These are phyloP conservation scores for Globisporangium paddicum DNA, from an alignment of 352 stramenopile genomes.

Conservation along the genomic window DNA sequence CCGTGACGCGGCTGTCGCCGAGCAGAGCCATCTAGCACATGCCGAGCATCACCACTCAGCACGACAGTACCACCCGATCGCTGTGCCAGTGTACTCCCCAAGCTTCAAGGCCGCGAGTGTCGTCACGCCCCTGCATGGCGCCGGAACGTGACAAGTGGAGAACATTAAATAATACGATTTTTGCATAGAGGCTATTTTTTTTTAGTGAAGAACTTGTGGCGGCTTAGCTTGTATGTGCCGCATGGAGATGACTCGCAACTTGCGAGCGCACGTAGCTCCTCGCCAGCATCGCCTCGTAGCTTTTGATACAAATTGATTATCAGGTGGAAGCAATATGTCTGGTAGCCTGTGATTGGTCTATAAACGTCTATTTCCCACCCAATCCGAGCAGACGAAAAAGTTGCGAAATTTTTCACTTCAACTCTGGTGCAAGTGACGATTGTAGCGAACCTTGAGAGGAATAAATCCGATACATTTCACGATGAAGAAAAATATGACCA, in stretches of 20 bases:
- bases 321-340: background rate
- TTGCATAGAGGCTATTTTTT: no score
- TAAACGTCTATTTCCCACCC: background rate
- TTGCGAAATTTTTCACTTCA: background rate
- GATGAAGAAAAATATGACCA: background rate
- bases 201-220: no score
- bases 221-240: no score
- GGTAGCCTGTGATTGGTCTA: background rate
- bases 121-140: background rate
- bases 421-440: background rate
- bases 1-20: background rate
- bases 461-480: constrained; percentile 4
- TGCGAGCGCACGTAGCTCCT: no score
- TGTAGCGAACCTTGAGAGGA: background rate
- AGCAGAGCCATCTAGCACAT: background rate
- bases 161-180: no score
- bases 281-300: no score
- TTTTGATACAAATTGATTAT: no score
- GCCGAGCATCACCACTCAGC: background rate
- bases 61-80: background rate
- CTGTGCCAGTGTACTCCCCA: constrained; percentile 5
- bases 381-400: background rate
- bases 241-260: no score
- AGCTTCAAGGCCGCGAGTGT: background rate
- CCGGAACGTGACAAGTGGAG: no score